Evolutionary conservation across 1,284 basidiomycete genomes (phyloP).

Genomic region (Malassezia psittaci): DNA sequence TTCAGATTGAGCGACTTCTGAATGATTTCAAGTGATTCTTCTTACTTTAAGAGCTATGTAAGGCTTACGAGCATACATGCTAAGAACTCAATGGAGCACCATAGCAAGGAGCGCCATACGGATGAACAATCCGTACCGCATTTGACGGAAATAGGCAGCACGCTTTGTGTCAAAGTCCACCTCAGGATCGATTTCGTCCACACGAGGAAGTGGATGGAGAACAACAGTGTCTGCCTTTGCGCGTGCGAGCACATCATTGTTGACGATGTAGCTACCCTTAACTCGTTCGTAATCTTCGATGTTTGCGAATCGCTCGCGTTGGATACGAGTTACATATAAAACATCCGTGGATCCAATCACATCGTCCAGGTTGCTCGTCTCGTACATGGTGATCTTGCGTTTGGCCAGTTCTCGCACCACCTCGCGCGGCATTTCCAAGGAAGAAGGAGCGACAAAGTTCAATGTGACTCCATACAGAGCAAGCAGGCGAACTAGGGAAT

Average conservation of each 20-base stretch:
- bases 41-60: too few relatives aligned
- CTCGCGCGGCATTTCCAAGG: constrained; percentile 79
- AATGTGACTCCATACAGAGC: constrained; percentile 74
- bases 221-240: constrained; percentile 96
- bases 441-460: constrained; percentile 86
- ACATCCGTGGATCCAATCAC: constrained; percentile 90
- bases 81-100: constrained; percentile 20
- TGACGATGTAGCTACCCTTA: constrained; percentile 83
- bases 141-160: constrained; percentile 95
- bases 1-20: not conserved
- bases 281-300: constrained; percentile 77
- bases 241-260: constrained; percentile 79
- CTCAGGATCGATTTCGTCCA: constrained; percentile 95
- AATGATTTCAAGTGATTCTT: not conserved
- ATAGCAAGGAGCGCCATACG: constrained; percentile 45
- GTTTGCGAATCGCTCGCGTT: constrained; percentile 82
- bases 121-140: constrained; percentile 86
- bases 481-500: constrained; percentile 84
- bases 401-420: constrained; percentile 62
- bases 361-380: constrained; percentile 76
- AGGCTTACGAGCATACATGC: too few relatives aligned
- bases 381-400: constrained; percentile 57
- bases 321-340: constrained; percentile 88
- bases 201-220: constrained; percentile 90
- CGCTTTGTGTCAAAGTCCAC: constrained; percentile 91